Base-by-base conservation (phyloP, 208 protist genomes). In the Porcisia hertigi region DNA sequence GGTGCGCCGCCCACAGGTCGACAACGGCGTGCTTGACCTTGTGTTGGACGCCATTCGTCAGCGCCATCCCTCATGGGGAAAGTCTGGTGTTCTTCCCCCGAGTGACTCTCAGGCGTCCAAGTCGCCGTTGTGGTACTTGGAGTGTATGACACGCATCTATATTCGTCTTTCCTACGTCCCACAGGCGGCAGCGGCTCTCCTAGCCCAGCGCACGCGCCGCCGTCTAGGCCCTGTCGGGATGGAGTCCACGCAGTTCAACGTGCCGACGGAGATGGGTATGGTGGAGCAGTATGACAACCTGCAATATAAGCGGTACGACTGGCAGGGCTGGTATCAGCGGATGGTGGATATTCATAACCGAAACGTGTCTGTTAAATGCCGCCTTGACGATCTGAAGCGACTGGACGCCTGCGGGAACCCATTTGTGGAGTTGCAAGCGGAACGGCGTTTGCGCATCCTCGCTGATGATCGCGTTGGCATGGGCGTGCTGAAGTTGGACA, bases 231-330 rank as follows among this genome's bases (percentile, higher is more conserved):
- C 86, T 25, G 73, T 97, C 43, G 93, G 89, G 9, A 81, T 77
- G 47, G 84, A 84, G 39, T 63, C 84, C 12, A 75, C 86, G 54
- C 86, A 97, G 80, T 92, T 89, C 78, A 97, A 97, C 73, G 70
- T 95, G 23, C 88, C 93, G 0, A 72, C 85, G 14, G 93, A 97
- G 80, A 80, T 97, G 70, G 93, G 93, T 69, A 88, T 93, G 80
- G 91, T 95, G 39, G 93, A 97, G 80, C 89, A 95, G 73, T 95
- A 92, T 80, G 88, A 97, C 83, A 97, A 97, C 75, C 69, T 97
- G 58, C 90, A 94, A 73, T 96, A 95, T 85, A 97, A 97, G 81
- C 86, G 90, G 11, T 97, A 96, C 80, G 94, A 97, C 77, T 96
- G 91, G 90, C 91, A 95, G 66, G 94, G 94, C 39, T 96, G 94